These are phyloP conservation scores for Acanthamoeba royreba DNA, from an alignment of 208 protist species.

Conservation along the genomic window DNA sequence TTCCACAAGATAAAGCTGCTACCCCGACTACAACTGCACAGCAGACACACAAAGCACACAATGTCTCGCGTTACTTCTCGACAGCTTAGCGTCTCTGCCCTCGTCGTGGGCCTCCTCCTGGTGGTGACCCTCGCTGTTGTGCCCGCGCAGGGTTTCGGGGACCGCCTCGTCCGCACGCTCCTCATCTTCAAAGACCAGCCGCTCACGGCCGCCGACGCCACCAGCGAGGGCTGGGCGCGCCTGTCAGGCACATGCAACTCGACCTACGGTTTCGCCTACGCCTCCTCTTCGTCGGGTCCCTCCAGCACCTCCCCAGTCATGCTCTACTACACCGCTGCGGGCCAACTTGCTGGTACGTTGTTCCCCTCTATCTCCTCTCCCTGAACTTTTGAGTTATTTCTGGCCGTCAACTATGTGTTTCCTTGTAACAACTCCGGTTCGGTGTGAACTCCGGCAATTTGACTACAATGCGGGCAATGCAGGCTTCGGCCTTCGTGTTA, in stretches of 20 bases:
- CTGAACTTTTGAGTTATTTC: background rate
- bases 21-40: no score
- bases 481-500: background rate
- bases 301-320: background rate
- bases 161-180: background rate
- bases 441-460: background rate
- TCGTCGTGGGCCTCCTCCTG: background rate
- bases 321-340: constrained; percentile 17
- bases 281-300: background rate
- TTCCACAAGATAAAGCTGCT: no score
- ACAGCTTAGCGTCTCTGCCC: background rate
- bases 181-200: background rate
- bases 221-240: background rate
- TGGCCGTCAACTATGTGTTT: background rate
- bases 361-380: no score
- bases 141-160: background rate
- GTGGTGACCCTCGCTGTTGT: background rate
- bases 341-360: background rate
- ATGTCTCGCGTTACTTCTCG: no score
- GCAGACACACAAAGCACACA: no score
- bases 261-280: background rate
- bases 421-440: background rate
- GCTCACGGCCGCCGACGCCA: background rate
- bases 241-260: background rate
- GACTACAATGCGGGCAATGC: background rate